Conservation (phyloP, 2,329 filamentous ascomycete species). For the Blastomyces percursus region DNA sequence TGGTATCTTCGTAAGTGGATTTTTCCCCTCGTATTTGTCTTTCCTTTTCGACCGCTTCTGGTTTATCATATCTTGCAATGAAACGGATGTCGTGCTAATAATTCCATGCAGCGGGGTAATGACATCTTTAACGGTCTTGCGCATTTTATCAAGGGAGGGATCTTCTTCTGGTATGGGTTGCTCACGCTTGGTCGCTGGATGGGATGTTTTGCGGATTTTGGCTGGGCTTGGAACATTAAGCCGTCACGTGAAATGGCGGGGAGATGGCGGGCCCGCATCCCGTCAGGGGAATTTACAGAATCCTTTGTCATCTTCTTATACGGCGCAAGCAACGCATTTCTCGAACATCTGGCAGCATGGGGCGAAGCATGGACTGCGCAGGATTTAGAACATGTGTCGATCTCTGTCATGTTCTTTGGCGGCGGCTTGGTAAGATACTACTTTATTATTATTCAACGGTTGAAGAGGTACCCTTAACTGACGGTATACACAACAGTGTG, state of each 20-base stretch:
- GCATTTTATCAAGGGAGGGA: slow-evolving; percentile 86
- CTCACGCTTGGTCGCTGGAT: slow-evolving; percentile 82
- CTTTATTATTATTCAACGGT: not conserved
- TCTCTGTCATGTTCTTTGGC: slow-evolving; percentile 87
- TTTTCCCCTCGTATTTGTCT: too few relatives aligned
- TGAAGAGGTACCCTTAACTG: not conserved
- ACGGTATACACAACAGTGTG: slow-evolving; percentile 40
- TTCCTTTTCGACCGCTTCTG: too few relatives aligned
- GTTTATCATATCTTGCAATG: not conserved
- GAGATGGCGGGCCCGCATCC: slow-evolving; percentile 51
- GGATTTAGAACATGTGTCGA: slow-evolving; percentile 85
- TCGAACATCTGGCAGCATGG: slow-evolving; percentile 72
- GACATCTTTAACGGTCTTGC: slow-evolving; percentile 74
- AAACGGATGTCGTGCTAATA: slow-evolving; percentile 9
- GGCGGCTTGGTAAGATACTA: slow-evolving; percentile 58
- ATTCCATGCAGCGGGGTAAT: slow-evolving; percentile 46
- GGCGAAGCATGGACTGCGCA: slow-evolving; percentile 61
- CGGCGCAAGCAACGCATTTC: slow-evolving; percentile 78
- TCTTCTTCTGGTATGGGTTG: slow-evolving; percentile 90
- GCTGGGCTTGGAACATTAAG: slow-evolving; percentile 91
- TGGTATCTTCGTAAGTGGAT: slow-evolving; percentile 65
- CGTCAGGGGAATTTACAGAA: slow-evolving; percentile 80
- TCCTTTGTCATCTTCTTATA: slow-evolving; percentile 85
- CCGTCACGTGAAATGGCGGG: slow-evolving; percentile 48
- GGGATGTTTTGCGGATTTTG: slow-evolving; percentile 78